Percentiles rank a stretch among this genome's conserved stretches.
Conservation (phyloP, 2,329 filamentous ascomycete species). For the Aspergillus fischeri region DNA sequence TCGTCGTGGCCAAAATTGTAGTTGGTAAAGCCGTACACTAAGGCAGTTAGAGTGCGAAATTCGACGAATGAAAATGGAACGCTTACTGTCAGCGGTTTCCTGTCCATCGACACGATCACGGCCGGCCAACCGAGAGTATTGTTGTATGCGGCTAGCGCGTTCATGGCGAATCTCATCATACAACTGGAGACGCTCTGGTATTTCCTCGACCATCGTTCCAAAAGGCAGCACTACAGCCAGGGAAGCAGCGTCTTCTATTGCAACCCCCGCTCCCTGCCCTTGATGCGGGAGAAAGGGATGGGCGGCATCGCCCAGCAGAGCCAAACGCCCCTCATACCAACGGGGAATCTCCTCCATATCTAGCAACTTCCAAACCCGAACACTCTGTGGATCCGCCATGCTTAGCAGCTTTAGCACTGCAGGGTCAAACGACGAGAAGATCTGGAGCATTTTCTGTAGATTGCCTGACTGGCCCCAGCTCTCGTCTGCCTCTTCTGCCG, state of each 20-base stretch:
- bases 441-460: constrained; percentile 7
- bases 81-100: not conserved
- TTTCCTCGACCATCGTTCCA: constrained; percentile 41
- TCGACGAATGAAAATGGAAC: not conserved
- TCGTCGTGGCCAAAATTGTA: constrained; percentile 59
- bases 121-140: constrained; percentile 40
- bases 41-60: constrained; percentile 1
- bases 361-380: constrained; percentile 55
- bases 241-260: constrained; percentile 62
- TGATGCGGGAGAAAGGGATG: constrained; percentile 63
- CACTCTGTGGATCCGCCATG: constrained; percentile 37
- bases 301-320: constrained; percentile 60
- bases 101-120: constrained; percentile 31
- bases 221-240: constrained; percentile 52
- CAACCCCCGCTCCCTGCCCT: constrained; percentile 57
- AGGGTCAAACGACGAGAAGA: constrained; percentile 35
- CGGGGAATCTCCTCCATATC: constrained; percentile 56
- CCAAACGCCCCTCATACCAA: constrained; percentile 52
- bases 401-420: constrained; percentile 25
- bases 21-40: constrained; percentile 40
- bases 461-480: constrained; percentile 3
- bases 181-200: constrained; percentile 53
- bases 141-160: constrained; percentile 54
- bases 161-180: constrained; percentile 56
- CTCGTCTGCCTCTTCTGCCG: constrained; percentile 29